Evolutionary conservation across 371 early-diverging fungal species (phyloP).

Genomic region (Mucor plumbeus): DNA sequence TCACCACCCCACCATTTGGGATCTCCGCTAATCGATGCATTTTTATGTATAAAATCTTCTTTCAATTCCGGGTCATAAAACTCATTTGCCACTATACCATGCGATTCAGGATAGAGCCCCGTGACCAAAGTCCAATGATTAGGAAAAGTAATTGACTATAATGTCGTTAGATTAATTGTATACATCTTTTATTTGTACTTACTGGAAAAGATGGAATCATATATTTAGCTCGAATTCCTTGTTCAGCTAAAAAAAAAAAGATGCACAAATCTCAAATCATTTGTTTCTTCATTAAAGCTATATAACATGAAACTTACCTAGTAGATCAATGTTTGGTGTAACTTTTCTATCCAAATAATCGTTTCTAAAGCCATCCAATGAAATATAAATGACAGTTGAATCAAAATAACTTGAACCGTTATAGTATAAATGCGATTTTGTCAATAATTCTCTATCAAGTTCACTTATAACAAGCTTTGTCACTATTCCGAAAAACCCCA

Average conservation of each 20-base stretch:
- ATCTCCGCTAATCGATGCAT: conserved; percentile 53
- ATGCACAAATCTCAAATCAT: neutral
- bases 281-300: neutral
- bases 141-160: conserved; percentile 81
- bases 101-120: conserved; percentile 88
- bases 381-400: conserved; percentile 79
- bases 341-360: conserved; percentile 78
- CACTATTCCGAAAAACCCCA: neutral
- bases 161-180: neutral
- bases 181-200: conserved; percentile 10
- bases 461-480: neutral
- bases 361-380: conserved; percentile 86
- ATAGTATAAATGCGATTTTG: conserved; percentile 24
- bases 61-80: conserved; percentile 81
- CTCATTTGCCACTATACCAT: conserved; percentile 91
- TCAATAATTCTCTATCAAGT: neutral
- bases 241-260: conserved; percentile 26
- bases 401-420: conserved; percentile 76
- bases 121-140: conserved; percentile 94
- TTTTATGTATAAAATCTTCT: conserved; percentile 75
- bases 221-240: conserved; percentile 61
- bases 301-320: conserved; percentile 47
- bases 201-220: conserved; percentile 82
- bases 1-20: conserved; percentile 88
- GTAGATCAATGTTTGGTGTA: conserved; percentile 67